Base-by-base conservation (phyloP, 164 flowering plant genomes). In the Piper betle region DNA sequence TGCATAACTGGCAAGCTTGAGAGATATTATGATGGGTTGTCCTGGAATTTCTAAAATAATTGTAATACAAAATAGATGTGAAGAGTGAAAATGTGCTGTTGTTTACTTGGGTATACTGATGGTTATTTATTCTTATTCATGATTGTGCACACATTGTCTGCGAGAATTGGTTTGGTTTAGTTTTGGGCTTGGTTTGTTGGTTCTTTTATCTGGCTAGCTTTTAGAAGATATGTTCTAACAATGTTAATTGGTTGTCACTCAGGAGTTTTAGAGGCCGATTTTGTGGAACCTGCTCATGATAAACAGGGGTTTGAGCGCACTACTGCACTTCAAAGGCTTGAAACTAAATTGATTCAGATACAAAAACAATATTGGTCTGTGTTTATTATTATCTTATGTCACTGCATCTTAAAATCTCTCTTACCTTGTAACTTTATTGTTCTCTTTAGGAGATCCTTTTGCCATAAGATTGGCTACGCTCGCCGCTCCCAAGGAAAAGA, bases 261-360 rank as follows among this genome's bases (percentile, higher is more conserved):
- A 94, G 99, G 99, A 74, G 91, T 88, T 1, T 71, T 94, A 79
- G 99, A 94, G 74, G 96, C 99, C 43, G 86, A 94, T 72, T 94
- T 94, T 80, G 90, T 91, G 54, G 97, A 94, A 69, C 99, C 99
- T 61, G 99, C 99, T 64, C 99, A 94, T 77, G 97, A 94, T 73
- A 94, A 91, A 68, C 99, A 94, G 65, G 96, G 96, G 1, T 94
- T 94, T 85, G 99, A 94, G 78, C 87, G 96, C 11, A 94, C 99
- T 11, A 83, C 76, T 37, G 95, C 86, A 62, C 92, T 91, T 65
- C 68, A 91, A 61, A 82, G 96, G 64, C 95, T 94, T 33, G 96
- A 91, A 75, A 60, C 76, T 58, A 68, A 78, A 42, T 62, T 93
- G 55, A 52, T 79, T 46, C 79, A 82, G 39, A 79, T 93, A 83